These are phyloP conservation scores for Sarcomyxa edulis DNA, from an alignment of 768 basidiomycete species.

Conservation along the genomic window DNA sequence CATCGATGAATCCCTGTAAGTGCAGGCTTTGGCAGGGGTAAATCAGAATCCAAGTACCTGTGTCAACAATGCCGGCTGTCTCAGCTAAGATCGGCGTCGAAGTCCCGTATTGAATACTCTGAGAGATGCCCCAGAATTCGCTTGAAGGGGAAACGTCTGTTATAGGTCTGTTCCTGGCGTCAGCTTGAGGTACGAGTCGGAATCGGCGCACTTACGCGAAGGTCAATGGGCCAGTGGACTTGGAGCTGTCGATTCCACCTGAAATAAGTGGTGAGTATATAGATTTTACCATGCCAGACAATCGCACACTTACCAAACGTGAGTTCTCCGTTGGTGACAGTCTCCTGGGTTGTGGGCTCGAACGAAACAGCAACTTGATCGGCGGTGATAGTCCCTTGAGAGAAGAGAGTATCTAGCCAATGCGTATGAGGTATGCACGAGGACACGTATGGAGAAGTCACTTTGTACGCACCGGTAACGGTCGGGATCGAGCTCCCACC, in stretches of 20 bases:
- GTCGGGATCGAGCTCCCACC: constrained; percentile 35
- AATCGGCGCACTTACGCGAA: constrained; percentile 44
- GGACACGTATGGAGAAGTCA: no score
- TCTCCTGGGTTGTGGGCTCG: constrained; percentile 34
- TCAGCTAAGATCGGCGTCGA: constrained; percentile 35
- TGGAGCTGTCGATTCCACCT: constrained; percentile 40
- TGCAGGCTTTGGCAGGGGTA: not conserved
- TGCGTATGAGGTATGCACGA: no score
- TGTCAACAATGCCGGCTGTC: constrained; percentile 57
- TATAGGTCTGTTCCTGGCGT: constrained; percentile 29
- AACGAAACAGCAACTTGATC: constrained; percentile 46
- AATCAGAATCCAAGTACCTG: constrained; percentile 27
- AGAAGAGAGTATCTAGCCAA: constrained; percentile 47
- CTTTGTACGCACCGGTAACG: no score
- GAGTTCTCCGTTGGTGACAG: constrained; percentile 43
- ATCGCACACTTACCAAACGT: constrained; percentile 38
- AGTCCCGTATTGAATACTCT: constrained; percentile 48
- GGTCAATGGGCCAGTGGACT: constrained; percentile 37
- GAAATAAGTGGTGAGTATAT: constrained; percentile 10
- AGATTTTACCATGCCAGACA: constrained; percentile 17
- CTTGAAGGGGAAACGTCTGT: constrained; percentile 40
- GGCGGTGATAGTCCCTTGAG: constrained; percentile 30
- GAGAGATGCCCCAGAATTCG: constrained; percentile 56
- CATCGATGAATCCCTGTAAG: not conserved
- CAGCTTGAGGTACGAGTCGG: not conserved